phyloP scores from a whole-genome alignment of 2,329 filamentous ascomycete genomes.

The Elsinoe perseae region DNA sequence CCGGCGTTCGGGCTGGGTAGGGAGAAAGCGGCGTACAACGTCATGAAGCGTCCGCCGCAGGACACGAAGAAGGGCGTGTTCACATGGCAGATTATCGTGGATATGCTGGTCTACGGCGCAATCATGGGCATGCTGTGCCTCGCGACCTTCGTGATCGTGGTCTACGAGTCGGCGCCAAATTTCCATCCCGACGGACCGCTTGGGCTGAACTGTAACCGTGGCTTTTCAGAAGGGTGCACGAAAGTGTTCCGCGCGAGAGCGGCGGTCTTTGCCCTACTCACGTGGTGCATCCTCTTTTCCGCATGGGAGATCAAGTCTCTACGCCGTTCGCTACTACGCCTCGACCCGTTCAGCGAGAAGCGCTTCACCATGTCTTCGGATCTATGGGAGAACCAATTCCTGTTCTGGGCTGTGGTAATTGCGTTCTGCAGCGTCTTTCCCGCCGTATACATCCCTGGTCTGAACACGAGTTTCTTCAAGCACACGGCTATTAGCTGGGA shows the following conservation, averaged over 20 bases:
- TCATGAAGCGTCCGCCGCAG: slow-evolving; percentile 41
- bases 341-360: slow-evolving; percentile 31
- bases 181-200: slow-evolving; percentile 32
- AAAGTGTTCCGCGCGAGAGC: slow-evolving; percentile 39
- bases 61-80: slow-evolving; percentile 38
- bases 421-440: slow-evolving; percentile 38
- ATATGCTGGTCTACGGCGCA: slow-evolving; percentile 43
- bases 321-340: slow-evolving; percentile 38
- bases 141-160: slow-evolving; percentile 38
- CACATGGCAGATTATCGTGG: slow-evolving; percentile 39
- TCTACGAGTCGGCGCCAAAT: slow-evolving; percentile 33
- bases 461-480: slow-evolving; percentile 41
- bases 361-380: slow-evolving; percentile 32
- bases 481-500: slow-evolving; percentile 39
- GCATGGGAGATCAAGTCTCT: slow-evolving; percentile 44
- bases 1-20: slow-evolving; percentile 41
- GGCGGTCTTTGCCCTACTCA: slow-evolving; percentile 40
- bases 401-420: slow-evolving; percentile 35
- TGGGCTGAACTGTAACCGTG: slow-evolving; percentile 39
- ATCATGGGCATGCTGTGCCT: slow-evolving; percentile 41
- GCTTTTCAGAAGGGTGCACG: slow-evolving; percentile 36
- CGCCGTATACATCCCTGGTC: slow-evolving; percentile 39
- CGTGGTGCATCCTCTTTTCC: slow-evolving; percentile 39
- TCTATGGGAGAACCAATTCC: slow-evolving; percentile 37
- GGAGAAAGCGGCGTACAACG: slow-evolving; percentile 39